Conservation (phyloP, 1,284 basidiomycete species). For the Papiliotrema nemorosa region DNA sequence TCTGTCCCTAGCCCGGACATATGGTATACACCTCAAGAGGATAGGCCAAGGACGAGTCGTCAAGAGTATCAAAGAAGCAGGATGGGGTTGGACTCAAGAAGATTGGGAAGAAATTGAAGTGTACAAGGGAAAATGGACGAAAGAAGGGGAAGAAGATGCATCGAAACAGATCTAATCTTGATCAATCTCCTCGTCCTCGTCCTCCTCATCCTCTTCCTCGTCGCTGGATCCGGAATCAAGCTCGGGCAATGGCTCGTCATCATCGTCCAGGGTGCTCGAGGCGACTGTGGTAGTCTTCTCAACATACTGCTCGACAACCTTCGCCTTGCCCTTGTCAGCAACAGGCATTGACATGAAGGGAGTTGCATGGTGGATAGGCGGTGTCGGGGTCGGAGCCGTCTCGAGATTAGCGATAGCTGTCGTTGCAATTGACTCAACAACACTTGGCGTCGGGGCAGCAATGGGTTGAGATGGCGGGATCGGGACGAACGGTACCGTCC, state of each 20-base stretch:
- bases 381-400: too few species aligned
- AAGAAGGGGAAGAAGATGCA: neutral
- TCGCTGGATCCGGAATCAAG: conserved; percentile 42
- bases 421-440: neutral
- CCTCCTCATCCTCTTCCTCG: conserved; percentile 50
- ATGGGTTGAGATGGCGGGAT: neutral
- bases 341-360: neutral
- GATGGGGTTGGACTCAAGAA: conserved; percentile 44
- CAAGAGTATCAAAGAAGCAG: conserved; percentile 60
- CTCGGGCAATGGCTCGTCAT: conserved; percentile 56
- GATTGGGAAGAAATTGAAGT: conserved; percentile 48
- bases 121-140: conserved; percentile 30
- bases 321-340: conserved; percentile 9
- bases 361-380: neutral
- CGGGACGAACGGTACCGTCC: too few species aligned
- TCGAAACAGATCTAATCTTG: conserved; percentile 8
- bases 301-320: conserved; percentile 1
- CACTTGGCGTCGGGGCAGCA: neutral
- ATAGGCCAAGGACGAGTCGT: conserved; percentile 61
- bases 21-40: conserved; percentile 59
- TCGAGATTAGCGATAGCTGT: too few species aligned
- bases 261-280: conserved; percentile 51
- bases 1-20: conserved; percentile 54
- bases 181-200: conserved; percentile 28
- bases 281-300: conserved; percentile 2